These are phyloP conservation scores for Lactuca saligna DNA, from an alignment of 129 eudicot genomes.

Conservation along the genomic window DNA sequence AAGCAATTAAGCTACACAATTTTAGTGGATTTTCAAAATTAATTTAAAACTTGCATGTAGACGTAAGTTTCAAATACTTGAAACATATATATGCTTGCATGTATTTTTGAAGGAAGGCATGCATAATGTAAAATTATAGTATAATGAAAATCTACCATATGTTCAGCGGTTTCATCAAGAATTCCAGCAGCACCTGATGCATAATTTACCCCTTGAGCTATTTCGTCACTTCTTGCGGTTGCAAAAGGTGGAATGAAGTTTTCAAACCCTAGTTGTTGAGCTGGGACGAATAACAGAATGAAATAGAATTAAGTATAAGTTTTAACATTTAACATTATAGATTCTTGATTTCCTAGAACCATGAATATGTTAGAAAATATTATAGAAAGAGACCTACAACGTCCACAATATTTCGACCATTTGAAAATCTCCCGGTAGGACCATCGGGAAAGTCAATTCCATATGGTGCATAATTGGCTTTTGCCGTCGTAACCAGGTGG, in stretches of 20 bases:
- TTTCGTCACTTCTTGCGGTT: conserved; percentile 14
- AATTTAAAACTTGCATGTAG: background rate
- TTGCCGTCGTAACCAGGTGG: conserved; percentile 36
- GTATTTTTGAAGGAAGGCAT: background rate
- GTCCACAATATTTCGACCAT: conserved; percentile 52
- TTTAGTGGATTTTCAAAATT: background rate
- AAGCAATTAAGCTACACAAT: no score
- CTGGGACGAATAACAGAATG: conserved; percentile 24
- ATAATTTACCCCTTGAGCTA: conserved; percentile 44
- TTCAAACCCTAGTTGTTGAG: conserved; percentile 49
- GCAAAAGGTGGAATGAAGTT: conserved; percentile 47
- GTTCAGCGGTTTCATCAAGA: conserved; percentile 39
- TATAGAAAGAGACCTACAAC: conserved; percentile 32
- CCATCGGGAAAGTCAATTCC: conserved; percentile 54
- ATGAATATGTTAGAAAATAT: background rate
- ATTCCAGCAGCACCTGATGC: conserved; percentile 66
- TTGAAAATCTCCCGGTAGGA: conserved; percentile 54
- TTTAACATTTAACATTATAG: background rate
- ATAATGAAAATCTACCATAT: conserved; percentile 18
- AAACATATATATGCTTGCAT: background rate
- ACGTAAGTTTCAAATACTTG: background rate
- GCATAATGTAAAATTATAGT: background rate
- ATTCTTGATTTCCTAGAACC: background rate
- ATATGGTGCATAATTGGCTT: conserved; percentile 43
- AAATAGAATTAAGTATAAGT: background rate